Base-by-base conservation (phyloP, 2,329 filamentous ascomycete species). In the Xylariales sp. region DNA sequence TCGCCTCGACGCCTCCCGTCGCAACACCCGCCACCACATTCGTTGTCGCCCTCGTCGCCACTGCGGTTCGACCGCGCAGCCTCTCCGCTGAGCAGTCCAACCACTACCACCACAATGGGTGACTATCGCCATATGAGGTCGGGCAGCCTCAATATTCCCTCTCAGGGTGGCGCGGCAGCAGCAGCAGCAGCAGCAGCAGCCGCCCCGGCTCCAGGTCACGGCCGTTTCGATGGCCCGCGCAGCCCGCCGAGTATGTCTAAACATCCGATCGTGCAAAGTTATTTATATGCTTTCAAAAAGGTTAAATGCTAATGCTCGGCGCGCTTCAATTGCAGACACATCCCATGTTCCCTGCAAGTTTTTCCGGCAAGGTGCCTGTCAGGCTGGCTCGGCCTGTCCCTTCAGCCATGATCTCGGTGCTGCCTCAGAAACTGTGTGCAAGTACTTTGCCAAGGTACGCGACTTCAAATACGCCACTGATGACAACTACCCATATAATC, bases 331-430 rank as follows among this genome's bases (percentile, higher is more conserved):
- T 52, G 14, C 71, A 97, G 95, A 97, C 81, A 97, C 96, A 18
- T 92, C 94, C 69, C 96, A 98, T 83, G 96, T 99, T 52, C 96
- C 96, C 46, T 99, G 96, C 91, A 98, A 98, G 86, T 99, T 99
- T 91, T 99, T 96, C 82, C 91, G 94, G 62, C 93, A 97, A 83
- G 94, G 95, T 79, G 90, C 93, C 76, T 99, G 96, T 81, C 95
- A 98, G 86, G 96, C 96, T 65, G 96, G 96, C 75, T 93, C 92
- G 79, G 93, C 94, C 72, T 99, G 96, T 83, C 96, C 96, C 48
- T 99, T 98, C 82, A 93, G 94, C 75, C 96, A 99, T 83, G 95
- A 97, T 71, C 90, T 96, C 71, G 93, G 96, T 78, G 87, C 90
- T 36, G 89, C 94, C 48, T 88, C 92, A 59, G 93, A 97, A 79